Base-by-base conservation (phyloP, 805 yeast genomes). In the Pichia insulana region DNA sequence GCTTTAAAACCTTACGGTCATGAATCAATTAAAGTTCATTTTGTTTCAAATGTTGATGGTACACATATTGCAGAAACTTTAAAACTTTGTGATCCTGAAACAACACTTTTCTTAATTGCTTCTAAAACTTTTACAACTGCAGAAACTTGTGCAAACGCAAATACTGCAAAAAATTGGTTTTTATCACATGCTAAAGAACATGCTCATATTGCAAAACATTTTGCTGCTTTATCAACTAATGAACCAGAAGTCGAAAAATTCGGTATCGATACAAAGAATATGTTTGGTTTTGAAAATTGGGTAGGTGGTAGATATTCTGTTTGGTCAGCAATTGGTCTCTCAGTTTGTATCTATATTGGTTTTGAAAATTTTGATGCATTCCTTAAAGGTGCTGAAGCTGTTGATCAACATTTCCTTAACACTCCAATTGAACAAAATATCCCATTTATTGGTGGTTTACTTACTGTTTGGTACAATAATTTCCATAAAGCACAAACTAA, bases 261-360 rank as follows among this genome's bases (percentile, higher is more conserved):
- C 58, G 99, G 99, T 61, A 92, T 92, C 55, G 97, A 92, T 71
- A 79, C 96, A 63, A 83, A 79, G 65, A 92, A 92, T 75, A 92
- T 92, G 99, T 92, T 92, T 68, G 97, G 95, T 50, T 92, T 92
- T 59, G 96, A 89, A 66, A 82, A 71, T 70, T 92, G 98, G 98
- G 99, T 92, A 51, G 99, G 99, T 61, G 99, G 99, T 63, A 83
- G 99, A 69, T 92, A 92, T 80, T 92, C 98, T n/a, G 98, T 92
- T 49, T 92, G 99, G 99, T 85, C 96, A 34, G 94, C 98, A 50
- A 92, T 92, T 65, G 99, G 99, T 49, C 78, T 92, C 56, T 85
- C 96, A 25, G 90, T 92, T 50, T 95, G 95, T 56, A 69, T 92
- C 55, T 92, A 83, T 78, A 82, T 92, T 64, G 99, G 99, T 52